Evolutionary conservation across 2,329 filamentous ascomycete species (phyloP).

Genomic region (Sclerotinia subarctica): DNA sequence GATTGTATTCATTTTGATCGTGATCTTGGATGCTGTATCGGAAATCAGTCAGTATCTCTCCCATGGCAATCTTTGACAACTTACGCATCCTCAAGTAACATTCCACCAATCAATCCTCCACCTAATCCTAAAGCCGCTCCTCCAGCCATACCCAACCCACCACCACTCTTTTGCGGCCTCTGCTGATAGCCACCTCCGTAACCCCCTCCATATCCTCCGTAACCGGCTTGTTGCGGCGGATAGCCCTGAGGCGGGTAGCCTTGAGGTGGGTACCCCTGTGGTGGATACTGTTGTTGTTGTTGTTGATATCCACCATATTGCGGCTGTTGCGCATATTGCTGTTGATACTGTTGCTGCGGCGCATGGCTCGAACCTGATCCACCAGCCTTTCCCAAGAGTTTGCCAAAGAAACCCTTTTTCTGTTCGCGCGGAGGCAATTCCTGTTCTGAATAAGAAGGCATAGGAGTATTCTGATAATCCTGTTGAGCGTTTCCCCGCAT

Average conservation of each 20-base stretch:
- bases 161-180: conserved; percentile 46
- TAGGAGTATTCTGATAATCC: conserved; percentile 35
- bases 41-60: not conserved
- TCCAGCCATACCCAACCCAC: conserved; percentile 63
- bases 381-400: conserved; percentile 45
- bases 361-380: conserved; percentile 18
- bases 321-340: conserved; percentile 17
- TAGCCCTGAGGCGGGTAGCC: conserved; percentile 41
- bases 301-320: conserved; percentile 23
- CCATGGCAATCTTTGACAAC: not conserved
- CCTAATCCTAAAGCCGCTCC: conserved; percentile 76
- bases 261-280: conserved; percentile 36
- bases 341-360: conserved; percentile 37
- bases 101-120: conserved; percentile 76
- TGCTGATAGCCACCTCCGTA: conserved; percentile 36
- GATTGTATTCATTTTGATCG: conserved; percentile 56
- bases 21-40: conserved; percentile 51
- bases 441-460: conserved; percentile 27
- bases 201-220: conserved; percentile 38
- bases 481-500: conserved; percentile 26
- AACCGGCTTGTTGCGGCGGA: conserved; percentile 33
- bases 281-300: conserved; percentile 41
- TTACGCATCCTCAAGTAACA: conserved; percentile 61
- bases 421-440: conserved; percentile 45
- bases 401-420: conserved; percentile 49